Conservation (phyloP, 192 early-diverging fungal genomes). For the Chytriomyces confervae region DNA sequence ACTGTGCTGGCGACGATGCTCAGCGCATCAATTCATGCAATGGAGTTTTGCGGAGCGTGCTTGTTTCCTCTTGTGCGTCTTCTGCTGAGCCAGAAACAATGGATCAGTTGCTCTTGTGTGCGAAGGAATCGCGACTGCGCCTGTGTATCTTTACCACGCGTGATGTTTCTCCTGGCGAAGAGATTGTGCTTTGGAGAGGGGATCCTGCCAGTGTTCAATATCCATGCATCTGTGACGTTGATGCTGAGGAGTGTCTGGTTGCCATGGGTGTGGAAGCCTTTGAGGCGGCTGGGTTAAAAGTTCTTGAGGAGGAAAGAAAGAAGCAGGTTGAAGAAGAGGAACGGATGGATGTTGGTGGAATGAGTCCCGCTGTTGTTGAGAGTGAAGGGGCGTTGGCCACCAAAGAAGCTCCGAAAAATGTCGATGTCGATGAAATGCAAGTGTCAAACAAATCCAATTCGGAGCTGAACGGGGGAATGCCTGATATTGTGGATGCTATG, state of each 20-base stretch:
- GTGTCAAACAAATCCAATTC: no score
- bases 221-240: slow-evolving; percentile 44
- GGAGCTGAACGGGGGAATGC: no score
- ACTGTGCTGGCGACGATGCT: slow-evolving; percentile 34
- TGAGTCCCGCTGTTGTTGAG: not conserved
- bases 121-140: slow-evolving; percentile 30
- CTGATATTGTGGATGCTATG: not conserved
- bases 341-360: not conserved
- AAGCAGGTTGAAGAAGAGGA: not conserved
- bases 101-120: not conserved
- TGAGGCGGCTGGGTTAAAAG: slow-evolving; percentile 5
- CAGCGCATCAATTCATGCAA: slow-evolving; percentile 32
- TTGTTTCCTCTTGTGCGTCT: slow-evolving; percentile 21
- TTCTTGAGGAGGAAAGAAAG: not conserved
- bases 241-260: slow-evolving; percentile 33
- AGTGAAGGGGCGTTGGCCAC: no score
- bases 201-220: slow-evolving; percentile 21
- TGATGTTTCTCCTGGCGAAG: slow-evolving; percentile 33
- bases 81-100: slow-evolving; percentile 29
- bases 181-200: slow-evolving; percentile 42
- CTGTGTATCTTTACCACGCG: slow-evolving; percentile 44
- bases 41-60: slow-evolving; percentile 39
- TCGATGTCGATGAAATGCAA: no score
- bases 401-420: no score
- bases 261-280: not conserved